Conservation (phyloP, 371 early-diverging fungal genomes). For the Sporodiniella umbellata region DNA sequence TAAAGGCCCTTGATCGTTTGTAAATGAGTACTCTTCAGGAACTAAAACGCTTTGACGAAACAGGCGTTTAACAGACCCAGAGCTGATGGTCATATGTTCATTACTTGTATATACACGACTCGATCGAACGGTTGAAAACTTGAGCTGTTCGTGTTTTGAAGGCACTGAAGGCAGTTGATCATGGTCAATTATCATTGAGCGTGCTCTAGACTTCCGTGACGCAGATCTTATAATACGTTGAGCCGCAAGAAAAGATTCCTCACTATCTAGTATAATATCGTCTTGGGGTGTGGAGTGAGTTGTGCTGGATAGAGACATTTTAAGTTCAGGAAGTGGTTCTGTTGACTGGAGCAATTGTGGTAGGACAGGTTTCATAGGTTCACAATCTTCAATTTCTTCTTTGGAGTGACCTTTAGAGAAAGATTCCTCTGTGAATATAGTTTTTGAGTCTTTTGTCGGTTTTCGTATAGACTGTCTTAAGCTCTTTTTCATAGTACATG, state of each 20-base stretch:
- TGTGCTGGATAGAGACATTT: neutral
- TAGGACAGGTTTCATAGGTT: neutral
- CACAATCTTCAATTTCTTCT: neutral
- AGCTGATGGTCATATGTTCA: conserved; percentile 24
- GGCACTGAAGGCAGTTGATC: neutral
- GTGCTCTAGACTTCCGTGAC: conserved; percentile 19
- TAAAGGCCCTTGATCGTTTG: conserved; percentile 5
- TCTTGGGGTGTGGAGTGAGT: neutral
- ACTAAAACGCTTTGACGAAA: conserved; percentile 32
- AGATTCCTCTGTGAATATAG: neutral
- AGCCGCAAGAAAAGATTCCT: conserved; percentile 14
- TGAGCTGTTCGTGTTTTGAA: neutral
- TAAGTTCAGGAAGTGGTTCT: neutral
- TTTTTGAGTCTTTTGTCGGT: conserved; percentile 5
- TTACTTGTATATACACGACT: conserved; percentile 5
- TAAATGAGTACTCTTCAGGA: conserved; percentile 3
- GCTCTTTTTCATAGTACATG: conserved; percentile 29
- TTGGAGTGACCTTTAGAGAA: conserved; percentile 1
- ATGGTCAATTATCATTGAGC: conserved; percentile 9
- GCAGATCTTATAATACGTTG: conserved; percentile 19
- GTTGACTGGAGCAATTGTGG: too few species aligned
- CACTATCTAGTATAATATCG: neutral
- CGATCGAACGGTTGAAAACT: conserved; percentile 10
- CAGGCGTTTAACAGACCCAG: conserved; percentile 35
- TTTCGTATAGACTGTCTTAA: conserved; percentile 33